phyloP scores from a whole-genome alignment of 148 eudicot species.

The Arbutus unedo region DNA sequence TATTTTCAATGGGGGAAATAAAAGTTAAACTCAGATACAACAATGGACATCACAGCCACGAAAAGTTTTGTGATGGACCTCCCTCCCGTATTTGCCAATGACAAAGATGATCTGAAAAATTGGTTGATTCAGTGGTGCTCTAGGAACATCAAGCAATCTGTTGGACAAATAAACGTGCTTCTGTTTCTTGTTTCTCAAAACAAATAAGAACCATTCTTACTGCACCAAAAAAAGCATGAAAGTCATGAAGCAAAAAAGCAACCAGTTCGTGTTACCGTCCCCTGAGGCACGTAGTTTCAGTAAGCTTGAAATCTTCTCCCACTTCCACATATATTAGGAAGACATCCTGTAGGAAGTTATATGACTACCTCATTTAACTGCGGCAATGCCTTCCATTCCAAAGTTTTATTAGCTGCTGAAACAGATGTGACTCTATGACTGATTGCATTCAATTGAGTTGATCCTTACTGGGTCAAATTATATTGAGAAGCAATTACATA shows the following conservation, averaged over 20 bases:
- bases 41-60: not conserved
- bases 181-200: not conserved
- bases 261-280: not conserved
- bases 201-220: not conserved
- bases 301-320: not conserved
- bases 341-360: not conserved
- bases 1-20: not conserved
- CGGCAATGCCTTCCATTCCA: not conserved
- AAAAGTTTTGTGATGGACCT: slow-evolving; percentile 5
- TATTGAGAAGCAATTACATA: too few relatives aligned
- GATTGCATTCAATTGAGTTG: too few relatives aligned
- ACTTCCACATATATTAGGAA: not conserved
- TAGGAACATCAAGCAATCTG: not conserved
- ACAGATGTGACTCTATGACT: not conserved
- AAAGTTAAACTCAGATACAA: not conserved
- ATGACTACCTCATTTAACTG: not conserved
- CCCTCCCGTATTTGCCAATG: not conserved
- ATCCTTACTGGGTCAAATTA: too few relatives aligned
- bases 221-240: not conserved
- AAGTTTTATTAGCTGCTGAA: not conserved
- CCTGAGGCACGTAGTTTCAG: not conserved
- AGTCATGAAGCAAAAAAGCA: not conserved
- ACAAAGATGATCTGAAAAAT: not conserved
- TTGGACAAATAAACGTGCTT: not conserved
- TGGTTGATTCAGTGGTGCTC: not conserved